Evolutionary conservation across 805 yeast species (phyloP), one percentile per base, ranked within the genome.

Genomic region (Sugiyamaella valdiviana): DNA sequence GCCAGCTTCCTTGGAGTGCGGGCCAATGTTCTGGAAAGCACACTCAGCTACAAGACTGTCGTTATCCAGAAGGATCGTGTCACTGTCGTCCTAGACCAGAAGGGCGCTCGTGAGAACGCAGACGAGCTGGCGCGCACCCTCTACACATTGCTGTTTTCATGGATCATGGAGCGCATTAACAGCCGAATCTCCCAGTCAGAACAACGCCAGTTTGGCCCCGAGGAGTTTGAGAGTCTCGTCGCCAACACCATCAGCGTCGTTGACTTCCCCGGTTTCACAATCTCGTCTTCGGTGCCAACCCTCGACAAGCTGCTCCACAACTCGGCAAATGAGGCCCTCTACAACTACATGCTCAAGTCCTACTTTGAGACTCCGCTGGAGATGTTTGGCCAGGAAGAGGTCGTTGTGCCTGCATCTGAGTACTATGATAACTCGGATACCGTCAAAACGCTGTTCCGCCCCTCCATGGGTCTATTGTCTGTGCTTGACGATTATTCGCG

Each of bases 371-470:
- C 62, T 26, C 66, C 70, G 21, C 57, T 63, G 22, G 69, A 70
- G 23, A 55, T 63, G 39, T 63, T 70, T 39, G 70, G 65, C 36
- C 51, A 66, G 39, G 74, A 70, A 49, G 74, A 67, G 15, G 63
- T 74, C 53, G 70, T 69, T 36, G 68, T 79, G 23, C 79, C 79
- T n/a, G 70, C 70, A 20, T 74, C 73, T 41, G 82, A 77, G 62
- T 79, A 76, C 63, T 71, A 74, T 50, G 81, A 80, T 60, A 79
- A 77, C 60, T 66, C 77, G 22, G 73, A 75, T 50, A 75, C 79
- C 35, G 82, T 81, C 44, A 69, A 74, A 58, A 74, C 79, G 3
- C 70, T 79, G 46, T 76, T 76, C 49, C 68, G 60, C 23, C 71
- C 72, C 5, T 54, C 59, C 10, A 39, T 58, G 14, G 74, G 74